phyloP scores from a whole-genome alignment of 768 basidiomycete species.

The Clathrus columnatus region DNA sequence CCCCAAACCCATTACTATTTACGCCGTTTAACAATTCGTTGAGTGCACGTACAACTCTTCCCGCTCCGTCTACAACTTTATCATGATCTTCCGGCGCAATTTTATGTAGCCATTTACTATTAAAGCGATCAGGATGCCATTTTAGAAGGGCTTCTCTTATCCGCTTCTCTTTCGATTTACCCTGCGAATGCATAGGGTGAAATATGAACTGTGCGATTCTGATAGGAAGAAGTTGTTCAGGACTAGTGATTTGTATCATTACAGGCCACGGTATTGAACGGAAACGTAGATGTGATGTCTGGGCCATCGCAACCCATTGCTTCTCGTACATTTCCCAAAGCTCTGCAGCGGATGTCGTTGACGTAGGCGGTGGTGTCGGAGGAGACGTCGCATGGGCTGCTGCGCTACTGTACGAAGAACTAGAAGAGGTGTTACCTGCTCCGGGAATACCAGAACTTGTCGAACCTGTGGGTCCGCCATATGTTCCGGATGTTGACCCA shows the following conservation, averaged over 20 bases:
- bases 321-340: constrained; percentile 14
- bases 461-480: constrained; percentile 12
- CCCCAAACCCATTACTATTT: not conserved
- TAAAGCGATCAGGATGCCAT: constrained; percentile 83
- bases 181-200: constrained; percentile 53
- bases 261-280: constrained; percentile 66
- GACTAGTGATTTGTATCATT: constrained; percentile 30
- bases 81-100: constrained; percentile 57
- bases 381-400: not conserved
- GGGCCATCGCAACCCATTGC: constrained; percentile 12
- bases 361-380: not conserved
- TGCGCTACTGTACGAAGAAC: not conserved
- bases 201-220: constrained; percentile 54
- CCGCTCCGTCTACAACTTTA: constrained; percentile 63
- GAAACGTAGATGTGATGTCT: constrained; percentile 43
- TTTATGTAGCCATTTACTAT: constrained; percentile 55
- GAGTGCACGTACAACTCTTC: constrained; percentile 58
- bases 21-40: constrained; percentile 51
- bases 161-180: constrained; percentile 56
- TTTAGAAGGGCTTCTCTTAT: constrained; percentile 64
- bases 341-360: constrained; percentile 8
- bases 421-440: not conserved
- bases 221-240: constrained; percentile 44
- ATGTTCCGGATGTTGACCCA: constrained; percentile 3
- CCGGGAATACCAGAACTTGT: not conserved